phyloP scores from a whole-genome alignment of 1,139 yeast species.

The Sugiyamaella japonica region DNA sequence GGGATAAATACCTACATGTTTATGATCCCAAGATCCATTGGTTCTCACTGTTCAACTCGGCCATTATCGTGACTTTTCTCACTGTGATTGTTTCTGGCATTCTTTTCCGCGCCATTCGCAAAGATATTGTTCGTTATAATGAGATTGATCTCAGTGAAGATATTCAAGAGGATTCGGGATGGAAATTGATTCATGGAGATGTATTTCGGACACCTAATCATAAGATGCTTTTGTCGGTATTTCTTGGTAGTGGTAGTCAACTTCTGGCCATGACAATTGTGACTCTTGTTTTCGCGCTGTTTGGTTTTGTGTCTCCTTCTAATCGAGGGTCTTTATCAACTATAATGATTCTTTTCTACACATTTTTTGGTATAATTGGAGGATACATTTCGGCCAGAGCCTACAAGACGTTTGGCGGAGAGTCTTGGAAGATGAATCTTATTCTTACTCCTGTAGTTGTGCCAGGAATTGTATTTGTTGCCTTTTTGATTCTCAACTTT shows the following conservation, averaged over 20 bases:
- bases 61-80: constrained; percentile 73
- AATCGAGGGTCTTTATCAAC: constrained; percentile 93
- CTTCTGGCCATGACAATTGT: constrained; percentile 72
- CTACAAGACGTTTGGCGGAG: constrained; percentile 90
- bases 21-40: constrained; percentile 93
- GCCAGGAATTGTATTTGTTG: constrained; percentile 70
- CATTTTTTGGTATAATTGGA: constrained; percentile 75
- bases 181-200: constrained; percentile 97
- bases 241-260: constrained; percentile 89
- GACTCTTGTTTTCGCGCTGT: constrained; percentile 77
- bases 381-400: constrained; percentile 83
- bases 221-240: constrained; percentile 69
- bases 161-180: constrained; percentile 90
- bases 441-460: constrained; percentile 77
- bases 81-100: constrained; percentile 80
- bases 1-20: constrained; percentile 95
- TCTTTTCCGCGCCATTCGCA: constrained; percentile 74
- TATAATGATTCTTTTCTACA: constrained; percentile 79
- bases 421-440: constrained; percentile 85
- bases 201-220: constrained; percentile 83
- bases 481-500: constrained; percentile 73
- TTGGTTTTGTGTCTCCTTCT: constrained; percentile 90
- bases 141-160: constrained; percentile 81
- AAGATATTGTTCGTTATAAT: constrained; percentile 85
- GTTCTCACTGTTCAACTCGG: constrained; percentile 86